Base-by-base conservation (phyloP, 2,329 filamentous ascomycete species). In the Stemphylium vesicarium region DNA sequence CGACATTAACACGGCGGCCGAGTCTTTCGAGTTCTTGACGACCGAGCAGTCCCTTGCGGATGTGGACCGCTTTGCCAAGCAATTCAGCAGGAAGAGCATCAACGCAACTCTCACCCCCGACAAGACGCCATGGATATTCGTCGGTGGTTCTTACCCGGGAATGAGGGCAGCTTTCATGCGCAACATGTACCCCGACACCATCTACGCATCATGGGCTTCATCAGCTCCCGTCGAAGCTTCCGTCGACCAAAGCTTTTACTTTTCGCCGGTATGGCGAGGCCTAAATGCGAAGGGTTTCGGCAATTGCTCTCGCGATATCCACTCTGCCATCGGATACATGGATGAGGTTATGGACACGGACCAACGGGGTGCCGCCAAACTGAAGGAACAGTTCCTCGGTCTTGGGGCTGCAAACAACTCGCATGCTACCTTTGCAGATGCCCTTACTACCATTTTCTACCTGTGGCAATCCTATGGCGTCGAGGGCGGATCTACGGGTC, bases 161-260 rank as follows among this genome's bases (percentile, higher is more conserved):
- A 75, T 74, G 68, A 71, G 75, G 13, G 74, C 74, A 4, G 75
- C 74, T 2, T 76, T 75, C 57, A 68, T 77, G 65, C 72, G 75
- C 4, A 62, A 75, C 33, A 65, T 66, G 53, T 77, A 77, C 47
- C 75, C 75, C 0, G 65, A 75, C 4, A 76, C 73, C 8, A 76
- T 77, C 18, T 72, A 66, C 52, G 75, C 74, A 2, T 56, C 64
- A 1, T 77, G 64, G 39, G 73, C 74, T 10, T 73, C 74, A 4
- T 75, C 74, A 4, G 74, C 75, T 0, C 74, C 74, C 0, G 77
- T 82, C 0, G 70, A 85, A 60, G 80, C 81, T 2, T 71, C 68
- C 4, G 62, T 79, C n/a, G 75, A 83, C 53, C 81, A 82, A 77
- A 77, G 76, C n/a, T 68, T 76, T 18, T 84, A 83, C 62, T 83